A percentile compares a stretch with the other conserved stretches of the same genome.
phyloP scores from a whole-genome alignment of 768 basidiomycete species.

The Epithele typhae region DNA sequence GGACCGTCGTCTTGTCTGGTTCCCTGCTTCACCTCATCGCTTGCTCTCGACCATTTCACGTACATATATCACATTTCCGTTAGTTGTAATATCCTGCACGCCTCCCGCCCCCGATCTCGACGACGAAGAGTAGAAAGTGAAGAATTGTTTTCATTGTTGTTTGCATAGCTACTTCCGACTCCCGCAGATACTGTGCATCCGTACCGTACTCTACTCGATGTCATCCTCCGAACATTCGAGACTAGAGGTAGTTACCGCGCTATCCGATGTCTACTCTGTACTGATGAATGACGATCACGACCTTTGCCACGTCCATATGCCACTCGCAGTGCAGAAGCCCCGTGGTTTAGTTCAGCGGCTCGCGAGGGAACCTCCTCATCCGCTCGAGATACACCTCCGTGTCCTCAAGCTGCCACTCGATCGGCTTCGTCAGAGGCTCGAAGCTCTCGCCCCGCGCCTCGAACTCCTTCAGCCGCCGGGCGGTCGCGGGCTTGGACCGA shows the following conservation, averaged over 20 bases:
- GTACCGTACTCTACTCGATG: too few species aligned
- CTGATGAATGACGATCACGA: too few species aligned
- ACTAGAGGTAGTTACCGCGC: too few species aligned
- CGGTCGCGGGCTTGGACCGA: constrained; percentile 36
- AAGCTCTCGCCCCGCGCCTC: constrained; percentile 35
- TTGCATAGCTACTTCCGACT: neutral
- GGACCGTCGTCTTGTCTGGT: neutral
- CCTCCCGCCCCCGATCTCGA: neutral
- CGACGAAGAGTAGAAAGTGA: constrained; percentile 3
- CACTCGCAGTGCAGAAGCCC: too few species aligned
- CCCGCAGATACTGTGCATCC: neutral
- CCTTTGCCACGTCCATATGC: too few species aligned
- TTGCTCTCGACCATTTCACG: constrained; percentile 8
- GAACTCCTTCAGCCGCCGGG: constrained; percentile 37
- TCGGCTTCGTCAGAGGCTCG: constrained; percentile 38
- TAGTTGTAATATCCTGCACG: neutral
- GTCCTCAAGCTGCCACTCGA: constrained; percentile 26
- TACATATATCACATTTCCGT: constrained; percentile 7
- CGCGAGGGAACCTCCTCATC: constrained; percentile 18
- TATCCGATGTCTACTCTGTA: too few species aligned
- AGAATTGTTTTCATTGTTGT: neutral
- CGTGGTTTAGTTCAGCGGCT: constrained; percentile 14
- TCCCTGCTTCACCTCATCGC: constrained; percentile 4
- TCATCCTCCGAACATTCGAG: too few species aligned
- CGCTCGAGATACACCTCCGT: constrained; percentile 19